Base-by-base conservation (phyloP, 345 rosid genomes). In the Mallotus nudiflorus region DNA sequence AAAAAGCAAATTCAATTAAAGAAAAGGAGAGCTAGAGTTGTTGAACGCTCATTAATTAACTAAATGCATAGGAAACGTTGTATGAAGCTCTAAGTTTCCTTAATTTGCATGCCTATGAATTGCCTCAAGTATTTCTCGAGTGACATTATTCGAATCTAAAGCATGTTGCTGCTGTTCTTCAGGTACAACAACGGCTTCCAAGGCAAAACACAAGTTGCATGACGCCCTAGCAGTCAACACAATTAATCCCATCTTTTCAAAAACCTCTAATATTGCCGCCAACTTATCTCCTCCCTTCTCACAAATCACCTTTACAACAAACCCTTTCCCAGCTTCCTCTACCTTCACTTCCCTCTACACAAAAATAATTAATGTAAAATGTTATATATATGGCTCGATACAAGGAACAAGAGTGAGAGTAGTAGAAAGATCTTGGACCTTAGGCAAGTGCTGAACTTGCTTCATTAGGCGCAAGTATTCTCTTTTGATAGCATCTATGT, bases 151-250 rank as follows among this genome's bases (percentile, higher is more conserved):
- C 2, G 66, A 83, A 67, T 84, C 84, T 54, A 67, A 27, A 46
- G 55, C 53, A 63, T 69, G 44, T 6, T 49, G 78, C 50, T 77
- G 44, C 8, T 49, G 78, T 54, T 77, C 84, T 65, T 75, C 82
- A 58, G 88, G 82, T 55, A 67, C 83, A 59, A 77, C 87, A 82
- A 80, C 78, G 73, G 97, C 95, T 73, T 92, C 98, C 90, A 92
- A 85, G 65, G 68, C 15, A 66, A 90, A 92, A 19, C 48, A 56
- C 42, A 60, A 69, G 59, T 69, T 73, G 79, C 88, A 78, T 16
- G 91, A 82, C 66, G 75, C 88, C 63, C 72, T 86, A 53, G 96
- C 93, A 58, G 86, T 88, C 73, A 72, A 35, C 22, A 89, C 88
- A 59, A 61, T 66, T 50, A 92, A 81, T 19, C 87, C 85, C 87